A percentile compares a stretch with the other conserved stretches of the same genome.
Conservation (phyloP, 1,284 basidiomycete species). For the Pseudozyma pruni region DNA sequence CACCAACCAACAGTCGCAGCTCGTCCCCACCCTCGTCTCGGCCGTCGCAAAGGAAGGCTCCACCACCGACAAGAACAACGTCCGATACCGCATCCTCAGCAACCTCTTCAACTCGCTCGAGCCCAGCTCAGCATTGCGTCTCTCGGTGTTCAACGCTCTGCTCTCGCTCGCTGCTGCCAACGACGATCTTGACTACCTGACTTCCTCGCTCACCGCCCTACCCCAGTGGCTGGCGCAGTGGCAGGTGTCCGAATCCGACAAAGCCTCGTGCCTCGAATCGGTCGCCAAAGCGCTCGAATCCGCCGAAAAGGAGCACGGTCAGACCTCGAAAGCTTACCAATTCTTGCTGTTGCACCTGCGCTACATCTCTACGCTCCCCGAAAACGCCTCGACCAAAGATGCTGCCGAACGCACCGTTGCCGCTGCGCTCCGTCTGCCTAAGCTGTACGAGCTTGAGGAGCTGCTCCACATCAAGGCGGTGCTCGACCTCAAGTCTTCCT, state of each 20-base stretch:
- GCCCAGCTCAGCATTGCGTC: conserved; percentile 49
- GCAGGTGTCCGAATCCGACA: conserved; percentile 50
- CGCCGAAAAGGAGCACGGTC: conserved; percentile 51
- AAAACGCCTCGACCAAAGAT: conserved; percentile 12
- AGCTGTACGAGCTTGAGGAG: conserved; percentile 64
- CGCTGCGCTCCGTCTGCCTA: conserved; percentile 58
- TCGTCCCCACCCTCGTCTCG: conserved; percentile 38
- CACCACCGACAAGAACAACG: conserved; percentile 44
- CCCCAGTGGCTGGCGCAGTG: conserved; percentile 64
- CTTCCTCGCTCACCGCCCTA: conserved; percentile 49
- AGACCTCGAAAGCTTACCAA: conserved; percentile 56
- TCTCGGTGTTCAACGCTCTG: conserved; percentile 54
- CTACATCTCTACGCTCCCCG: conserved; percentile 51
- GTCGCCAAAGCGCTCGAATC: conserved; percentile 56
- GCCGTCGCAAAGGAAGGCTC: conserved; percentile 30
- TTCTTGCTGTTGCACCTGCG: conserved; percentile 61
- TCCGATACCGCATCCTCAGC: conserved; percentile 57
- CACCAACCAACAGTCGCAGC: conserved; percentile 12
- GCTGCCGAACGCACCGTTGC: conserved; percentile 59
- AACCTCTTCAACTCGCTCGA: conserved; percentile 66
- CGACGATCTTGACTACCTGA: conserved; percentile 64
- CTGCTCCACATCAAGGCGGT: conserved; percentile 56
- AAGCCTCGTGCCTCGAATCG: conserved; percentile 49
- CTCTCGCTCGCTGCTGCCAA: conserved; percentile 56
- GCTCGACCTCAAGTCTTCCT: conserved; percentile 41